Evolutionary conservation across 371 early-diverging fungal species (phyloP), one percentile per base, ranked within the genome.

Genomic region (Mortierella sp.): DNA sequence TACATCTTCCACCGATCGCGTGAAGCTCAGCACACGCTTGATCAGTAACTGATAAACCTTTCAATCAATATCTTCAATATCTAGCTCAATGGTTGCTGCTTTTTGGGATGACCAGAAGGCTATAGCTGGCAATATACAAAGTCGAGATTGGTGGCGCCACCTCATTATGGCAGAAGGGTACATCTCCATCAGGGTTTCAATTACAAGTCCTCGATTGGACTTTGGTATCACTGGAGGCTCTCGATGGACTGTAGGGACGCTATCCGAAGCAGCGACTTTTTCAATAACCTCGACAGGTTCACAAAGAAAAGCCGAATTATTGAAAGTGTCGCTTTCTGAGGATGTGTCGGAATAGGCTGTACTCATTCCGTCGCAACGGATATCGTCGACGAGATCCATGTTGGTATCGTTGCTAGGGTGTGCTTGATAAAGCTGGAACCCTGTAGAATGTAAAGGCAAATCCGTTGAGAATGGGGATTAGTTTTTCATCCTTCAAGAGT

Each of bases 41-140:
- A 47, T 47, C 48, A 55, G 38, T 7, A 36, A 13, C 13, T 5
- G 21, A 53, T 53, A 9, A 53, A 53, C 21, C 15, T 50, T 50
- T 28, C 28, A 24, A 28, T 53, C 55, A 24, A n/a, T 50, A 53
- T 24, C 48, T 47, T 47, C 15, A 5, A 16, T 19, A 15, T 19
- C 4, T 19, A 47, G 19, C 16, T 47, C 48, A 47, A 33, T 62
- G 6, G 22, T 43, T 64, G 33, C 21, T 50, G 50, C 64, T 50
- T 9, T 33, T 13, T 41, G 11, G 11, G 67, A 22, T 7, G 70
- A 63, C 70, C 70, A 70, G 21, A 70, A 70, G 50, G 9, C 16
- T 15, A 64, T 48, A 9, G 63, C 58, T 43, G 63, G 19, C 9
- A 70, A 52, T 1, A 48, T 19, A 13, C 16, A 32, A 13, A 32